Evolutionary conservation across 441 rosid genomes (phyloP), one percentile per base, ranked within the genome.

Genomic region (Mallotus japonicus): DNA sequence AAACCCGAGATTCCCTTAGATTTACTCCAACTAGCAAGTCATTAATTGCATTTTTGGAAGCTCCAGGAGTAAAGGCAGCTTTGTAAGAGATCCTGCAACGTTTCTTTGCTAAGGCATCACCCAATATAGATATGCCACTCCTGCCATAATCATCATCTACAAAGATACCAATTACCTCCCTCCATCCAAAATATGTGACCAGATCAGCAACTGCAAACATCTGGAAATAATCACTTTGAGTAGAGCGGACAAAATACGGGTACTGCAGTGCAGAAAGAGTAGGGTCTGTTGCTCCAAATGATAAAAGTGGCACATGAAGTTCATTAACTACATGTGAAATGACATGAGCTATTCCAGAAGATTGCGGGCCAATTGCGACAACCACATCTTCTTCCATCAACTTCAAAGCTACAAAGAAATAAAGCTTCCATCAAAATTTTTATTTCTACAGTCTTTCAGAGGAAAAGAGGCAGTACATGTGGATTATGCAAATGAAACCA

Each of bases 101-200:
- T 75, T 84, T 90, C 82, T 81, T 80, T 54, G 87, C 87, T 73
- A 92, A 78, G 42, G 97, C 96, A 72, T 95, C 97, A 2, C 94
- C 96, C 51, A 95, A 76, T 0, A 79, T 79, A 24, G 97, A 87
- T 71, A 95, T 76, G 69, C 99, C 99, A 37, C 75, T 84, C 75
- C 99, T 88, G 60, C 99, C 97, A 63, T 88, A 88, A 79, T 92
- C 99, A 83, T 95, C 96, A 65, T 95, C 97, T 42, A 89, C 96
- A 65, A 83, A 95, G 72, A 95, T 83, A 0, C 93, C 89, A 71
- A 92, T 76, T 16, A 89, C 91, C 81, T 92, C 93, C 75, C 92
- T 88, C 99, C 99, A 95, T 3, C 74, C 82, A 57, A 40, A 89
- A 75, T 76, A 62, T 19, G 88, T 79, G 8, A 92, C 85, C 55